A percentile compares a stretch with the other conserved stretches of the same genome.
phyloP scores from a whole-genome alignment of 1,284 basidiomycete genomes.

The Ceratobasidium sp. region DNA sequence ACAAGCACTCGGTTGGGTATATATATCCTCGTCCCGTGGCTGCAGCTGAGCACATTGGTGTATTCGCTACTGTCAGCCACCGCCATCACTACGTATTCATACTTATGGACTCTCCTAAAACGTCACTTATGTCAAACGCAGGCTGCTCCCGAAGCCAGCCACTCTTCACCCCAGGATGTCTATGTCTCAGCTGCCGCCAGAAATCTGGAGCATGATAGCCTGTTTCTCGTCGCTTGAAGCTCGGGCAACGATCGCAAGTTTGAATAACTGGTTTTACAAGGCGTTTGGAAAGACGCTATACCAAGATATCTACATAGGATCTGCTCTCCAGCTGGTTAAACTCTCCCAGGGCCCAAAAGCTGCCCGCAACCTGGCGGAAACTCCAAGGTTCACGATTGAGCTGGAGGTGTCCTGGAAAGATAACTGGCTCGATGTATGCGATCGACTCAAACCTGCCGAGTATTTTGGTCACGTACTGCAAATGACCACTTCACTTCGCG shows the following conservation, averaged over 20 bases:
- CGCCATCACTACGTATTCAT: no score
- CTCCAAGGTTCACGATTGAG: not conserved
- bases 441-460: not conserved
- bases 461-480: not conserved
- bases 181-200: not conserved
- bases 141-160: no score
- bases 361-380: not conserved
- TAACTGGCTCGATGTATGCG: not conserved
- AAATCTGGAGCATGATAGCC: not conserved
- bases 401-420: not conserved
- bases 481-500: conserved; percentile 1
- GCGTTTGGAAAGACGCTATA: not conserved
- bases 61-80: no score
- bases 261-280: not conserved
- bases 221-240: not conserved
- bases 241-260: not conserved
- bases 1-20: no score
- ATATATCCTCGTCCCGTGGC: no score
- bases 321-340: not conserved
- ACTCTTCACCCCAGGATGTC: no score
- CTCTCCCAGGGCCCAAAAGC: not conserved
- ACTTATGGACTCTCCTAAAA: no score
- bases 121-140: no score
- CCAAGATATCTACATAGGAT: not conserved
- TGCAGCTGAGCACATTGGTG: no score